Evolutionary conservation across 2,329 filamentous ascomycete species (phyloP), one percentile per base, ranked within the genome.

Genomic region (Aspergillus hortae): DNA sequence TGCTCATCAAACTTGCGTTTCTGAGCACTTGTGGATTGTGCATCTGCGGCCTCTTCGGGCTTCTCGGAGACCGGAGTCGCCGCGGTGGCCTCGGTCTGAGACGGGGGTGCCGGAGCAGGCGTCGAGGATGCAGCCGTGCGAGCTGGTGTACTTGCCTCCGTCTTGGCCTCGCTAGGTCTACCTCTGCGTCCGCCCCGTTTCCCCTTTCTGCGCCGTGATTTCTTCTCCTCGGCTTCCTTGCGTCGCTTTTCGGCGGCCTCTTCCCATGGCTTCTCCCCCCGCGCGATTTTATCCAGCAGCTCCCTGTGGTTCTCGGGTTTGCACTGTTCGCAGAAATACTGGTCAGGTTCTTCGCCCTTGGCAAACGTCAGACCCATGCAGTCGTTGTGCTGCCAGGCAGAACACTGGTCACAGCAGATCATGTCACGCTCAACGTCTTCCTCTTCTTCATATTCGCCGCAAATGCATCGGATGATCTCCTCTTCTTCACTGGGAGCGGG

Each of bases 351-450:
- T 64, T 92, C 84, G 53, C 92, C 74, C 52, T 81, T 88, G 30
- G 86, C 83, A 61, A 89, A 90, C 44, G 87, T 84, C 64, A 96
- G 83, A 48, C 90, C 90, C 78, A 99, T 90, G 69, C 94, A 99
- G 57, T 95, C 87, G 66, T 96, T 96, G 73, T 99, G 94, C 73
- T 99, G 94, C 94, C 94, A 99, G 40, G 88, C 92, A 45, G 84
- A 85, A 72, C 94, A 99, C 44, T 83, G 84, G 71, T 99, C 94
- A 76, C 94, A 99, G 55, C 89, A 90, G 64, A 99, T 96, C 91
- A 95, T 97, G 48, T 91, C 86, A 62, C 94, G 87, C 59, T 88
- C 89, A 12, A 89, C 86, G 61, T 95, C 89, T 61, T 92, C 89
- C 54, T 92, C 88, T 60, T 91, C 88, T 61, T 89, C 88, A 42